Evolutionary conservation across 1,284 basidiomycete genomes (phyloP).

Genomic region (Leccinum subrobustum): DNA sequence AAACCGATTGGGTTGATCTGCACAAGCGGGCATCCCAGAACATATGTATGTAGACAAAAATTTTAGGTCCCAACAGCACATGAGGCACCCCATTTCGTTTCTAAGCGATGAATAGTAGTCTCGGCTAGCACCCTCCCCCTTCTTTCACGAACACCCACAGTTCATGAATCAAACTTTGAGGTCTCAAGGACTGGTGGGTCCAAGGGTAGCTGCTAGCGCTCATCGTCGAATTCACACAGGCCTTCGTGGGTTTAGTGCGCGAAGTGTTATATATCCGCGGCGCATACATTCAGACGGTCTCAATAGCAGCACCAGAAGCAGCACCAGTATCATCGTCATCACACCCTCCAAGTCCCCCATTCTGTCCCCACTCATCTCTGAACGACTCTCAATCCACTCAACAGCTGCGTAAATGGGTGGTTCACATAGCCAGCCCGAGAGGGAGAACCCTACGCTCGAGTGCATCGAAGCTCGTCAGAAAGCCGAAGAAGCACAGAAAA

Average conservation of each 20-base stretch:
- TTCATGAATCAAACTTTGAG: neutral
- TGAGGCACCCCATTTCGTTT: neutral
- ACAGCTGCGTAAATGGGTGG: constrained; percentile 9
- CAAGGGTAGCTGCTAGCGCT: constrained; percentile 4
- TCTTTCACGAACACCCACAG: neutral
- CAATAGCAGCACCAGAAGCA: neutral
- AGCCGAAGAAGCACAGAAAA: constrained; percentile 13
- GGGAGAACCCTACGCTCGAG: constrained; percentile 18
- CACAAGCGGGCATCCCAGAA: neutral
- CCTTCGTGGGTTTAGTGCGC: neutral
- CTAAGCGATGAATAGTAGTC: neutral
- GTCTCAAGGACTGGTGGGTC: neutral
- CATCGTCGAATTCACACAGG: neutral
- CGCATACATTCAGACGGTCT: neutral
- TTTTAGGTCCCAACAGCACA: neutral
- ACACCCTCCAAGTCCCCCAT: neutral
- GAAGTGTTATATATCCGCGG: neutral
- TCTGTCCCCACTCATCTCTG: neutral
- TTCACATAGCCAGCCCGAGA: constrained; percentile 3
- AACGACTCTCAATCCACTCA: neutral
- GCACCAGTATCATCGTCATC: neutral
- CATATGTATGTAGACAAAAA: neutral
- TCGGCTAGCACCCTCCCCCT: neutral
- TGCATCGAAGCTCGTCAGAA: constrained; percentile 15
- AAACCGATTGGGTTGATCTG: neutral